Evolutionary conservation across 108 stramenopile genomes (phyloP), one percentile per base, ranked within the genome.

Genomic region (Fistulifera pelliculosa): DNA sequence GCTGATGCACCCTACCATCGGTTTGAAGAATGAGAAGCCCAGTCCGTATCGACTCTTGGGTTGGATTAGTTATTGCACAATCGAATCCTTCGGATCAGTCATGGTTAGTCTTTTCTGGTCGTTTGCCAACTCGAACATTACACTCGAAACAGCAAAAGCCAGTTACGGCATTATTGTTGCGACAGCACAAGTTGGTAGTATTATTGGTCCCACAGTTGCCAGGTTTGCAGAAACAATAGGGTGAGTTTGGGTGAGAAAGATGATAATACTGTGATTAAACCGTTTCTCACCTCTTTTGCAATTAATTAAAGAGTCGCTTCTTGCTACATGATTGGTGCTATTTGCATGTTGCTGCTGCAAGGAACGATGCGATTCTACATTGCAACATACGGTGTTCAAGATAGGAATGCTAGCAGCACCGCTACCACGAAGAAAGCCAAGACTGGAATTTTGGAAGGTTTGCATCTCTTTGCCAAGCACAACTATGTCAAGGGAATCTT

Each of bases 401-500:
- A 76, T 49, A 61, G 55, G 41, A 72, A 79, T 53, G 56, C 64
- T 10, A 56, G 71, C 21, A 68, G 54, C 35, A 69, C 56, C 15
- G 47, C 49, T 8, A 27, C 71, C 14, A 49, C 44, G 15, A 52
- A 42, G 2, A 53, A 38, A 41, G 44, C 52, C 15, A 80, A 83
- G 64, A 87, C 94, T 18, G 94, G 93, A 1, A 82, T 97, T 49
- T 69, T 93, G 67, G 96, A 97, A 71, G 96, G 96, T 19, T 73
- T 96, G 31, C 41, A 81, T 26, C 80, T 98, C 17, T 96, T 98
- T 62, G 63, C 68, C 68, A 68, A 90, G 49, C 79, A 94, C 84
- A 87, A 94, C 59, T 98, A 96, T 65, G 90, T 98, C 58, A 94
- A 94, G 73, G 95, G 95, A 41, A 96, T 98, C 54, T 96, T 98